Conservation (phyloP, 805 yeast genomes). For the Candida sonorensis region DNA sequence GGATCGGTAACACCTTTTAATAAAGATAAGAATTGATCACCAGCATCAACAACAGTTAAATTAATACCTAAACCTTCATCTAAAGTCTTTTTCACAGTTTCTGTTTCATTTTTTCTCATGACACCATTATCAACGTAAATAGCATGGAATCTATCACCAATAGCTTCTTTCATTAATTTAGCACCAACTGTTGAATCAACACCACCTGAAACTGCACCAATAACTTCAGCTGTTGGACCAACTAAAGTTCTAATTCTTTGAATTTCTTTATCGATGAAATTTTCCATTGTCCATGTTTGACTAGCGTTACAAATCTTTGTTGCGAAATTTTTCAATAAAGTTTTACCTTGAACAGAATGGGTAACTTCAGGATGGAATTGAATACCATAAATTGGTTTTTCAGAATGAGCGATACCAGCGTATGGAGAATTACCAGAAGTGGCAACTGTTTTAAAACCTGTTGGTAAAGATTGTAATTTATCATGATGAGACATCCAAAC, state of each 20-base stretch:
- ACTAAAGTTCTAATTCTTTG: constrained; percentile 84
- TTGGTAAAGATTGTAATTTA: constrained; percentile 84
- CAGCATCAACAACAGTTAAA: constrained; percentile 89
- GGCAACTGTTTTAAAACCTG: constrained; percentile 83
- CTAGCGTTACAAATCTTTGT: constrained; percentile 79
- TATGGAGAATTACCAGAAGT: constrained; percentile 90
- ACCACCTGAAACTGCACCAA: constrained; percentile 99
- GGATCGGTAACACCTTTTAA: constrained; percentile 96
- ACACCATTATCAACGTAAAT: constrained; percentile 97
- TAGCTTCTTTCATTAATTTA: constrained; percentile 95
- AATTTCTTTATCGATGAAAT: constrained; percentile 95
- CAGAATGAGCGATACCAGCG: constrained; percentile 82
- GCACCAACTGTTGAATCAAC: constrained; percentile 99
- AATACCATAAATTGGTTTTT: constrained; percentile 78
- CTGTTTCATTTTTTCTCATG: constrained; percentile 91
- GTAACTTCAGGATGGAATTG: constrained; percentile 99
- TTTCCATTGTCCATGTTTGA: constrained; percentile 97
- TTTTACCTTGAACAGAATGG: constrained; percentile 88
- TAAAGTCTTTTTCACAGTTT: constrained; percentile 78
- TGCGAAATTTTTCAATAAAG: constrained; percentile 85
- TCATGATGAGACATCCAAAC: constrained; percentile 99
- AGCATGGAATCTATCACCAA: constrained; percentile 98
- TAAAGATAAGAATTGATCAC: constrained; percentile 79
- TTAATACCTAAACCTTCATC: constrained; percentile 93
- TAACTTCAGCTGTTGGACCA: constrained; percentile 97